These are phyloP conservation scores for Lactifluus hygrophoroides DNA, from an alignment of 768 basidiomycete genomes.

Conservation along the genomic window DNA sequence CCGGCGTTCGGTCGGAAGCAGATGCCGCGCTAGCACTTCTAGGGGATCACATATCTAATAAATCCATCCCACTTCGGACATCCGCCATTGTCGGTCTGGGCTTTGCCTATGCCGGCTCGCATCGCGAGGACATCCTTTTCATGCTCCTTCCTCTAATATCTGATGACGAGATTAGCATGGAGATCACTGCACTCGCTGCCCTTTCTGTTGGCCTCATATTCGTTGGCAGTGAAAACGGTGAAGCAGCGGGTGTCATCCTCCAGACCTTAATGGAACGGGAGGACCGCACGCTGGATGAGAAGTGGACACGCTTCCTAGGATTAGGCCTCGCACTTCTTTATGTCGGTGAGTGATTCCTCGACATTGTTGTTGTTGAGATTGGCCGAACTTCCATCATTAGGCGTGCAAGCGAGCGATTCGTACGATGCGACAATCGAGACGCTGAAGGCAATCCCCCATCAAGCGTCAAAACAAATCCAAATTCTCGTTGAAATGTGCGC, in stretches of 20 bases:
- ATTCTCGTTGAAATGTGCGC: conserved; percentile 91
- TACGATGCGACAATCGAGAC: conserved; percentile 93
- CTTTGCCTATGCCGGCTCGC: conserved; percentile 90
- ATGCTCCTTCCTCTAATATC: conserved; percentile 74
- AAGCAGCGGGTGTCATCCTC: conserved; percentile 80
- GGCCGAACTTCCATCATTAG: conserved; percentile 32
- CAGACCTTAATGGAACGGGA: conserved; percentile 85
- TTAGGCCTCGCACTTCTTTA: conserved; percentile 86
- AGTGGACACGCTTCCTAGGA: conserved; percentile 89
- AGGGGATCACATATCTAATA: conserved; percentile 83
- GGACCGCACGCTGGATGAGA: conserved; percentile 73
- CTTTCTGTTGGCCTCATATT: conserved; percentile 91
- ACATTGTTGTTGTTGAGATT: not conserved
- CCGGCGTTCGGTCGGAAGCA: conserved; percentile 82
- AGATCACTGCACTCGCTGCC: conserved; percentile 78
- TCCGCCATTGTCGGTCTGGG: conserved; percentile 89
- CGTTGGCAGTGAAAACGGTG: conserved; percentile 91
- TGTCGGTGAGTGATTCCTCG: conserved; percentile 51
- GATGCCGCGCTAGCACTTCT: conserved; percentile 90
- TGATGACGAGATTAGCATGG: conserved; percentile 80
- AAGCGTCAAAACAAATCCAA: conserved; percentile 82
- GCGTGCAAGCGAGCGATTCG: conserved; percentile 65
- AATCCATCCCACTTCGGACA: conserved; percentile 73
- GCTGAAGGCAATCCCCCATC: conserved; percentile 87
- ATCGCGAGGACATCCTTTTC: conserved; percentile 73